Evolutionary conservation across 257 asterid genomes (phyloP).

Genomic region (Schizonepeta tenuifolia): DNA sequence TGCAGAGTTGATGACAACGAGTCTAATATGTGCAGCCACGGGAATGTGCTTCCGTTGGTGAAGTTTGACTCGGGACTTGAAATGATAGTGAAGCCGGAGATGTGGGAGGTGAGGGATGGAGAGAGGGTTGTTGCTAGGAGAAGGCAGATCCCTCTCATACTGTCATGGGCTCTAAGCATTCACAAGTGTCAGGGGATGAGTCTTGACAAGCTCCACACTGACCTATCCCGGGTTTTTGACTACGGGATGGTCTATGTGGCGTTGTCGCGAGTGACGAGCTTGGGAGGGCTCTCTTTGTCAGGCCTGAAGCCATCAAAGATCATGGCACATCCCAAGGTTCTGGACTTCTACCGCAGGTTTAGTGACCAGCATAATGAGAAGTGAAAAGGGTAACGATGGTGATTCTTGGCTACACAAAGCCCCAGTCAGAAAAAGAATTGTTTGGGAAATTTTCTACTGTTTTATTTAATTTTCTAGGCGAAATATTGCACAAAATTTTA

Average conservation of each 20-base stretch:
- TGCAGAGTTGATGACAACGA: constrained; percentile 26
- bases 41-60: constrained; percentile 65
- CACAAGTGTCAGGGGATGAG: constrained; percentile 92
- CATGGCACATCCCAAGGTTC: constrained; percentile 73
- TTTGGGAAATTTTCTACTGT: too few species aligned
- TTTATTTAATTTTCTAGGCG: too few species aligned
- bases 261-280: constrained; percentile 67
- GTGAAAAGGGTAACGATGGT: neutral
- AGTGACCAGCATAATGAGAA: constrained; percentile 26
- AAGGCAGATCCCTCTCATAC: constrained; percentile 70
- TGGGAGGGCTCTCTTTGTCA: constrained; percentile 64
- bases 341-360: constrained; percentile 58
- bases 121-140: constrained; percentile 58
- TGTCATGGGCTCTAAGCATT: constrained; percentile 90
- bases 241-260: constrained; percentile 90
- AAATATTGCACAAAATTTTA: neutral
- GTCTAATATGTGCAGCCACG: constrained; percentile 44
- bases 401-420: neutral
- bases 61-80: constrained; percentile 68
- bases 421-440: neutral
- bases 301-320: constrained; percentile 57
- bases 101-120: constrained; percentile 66
- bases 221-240: constrained; percentile 62
- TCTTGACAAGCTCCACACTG: constrained; percentile 63
- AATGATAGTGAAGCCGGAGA: constrained; percentile 51